phyloP scores from a whole-genome alignment of 495 filamentous ascomycete species.

The Hyaloscypha hepaticicola region DNA sequence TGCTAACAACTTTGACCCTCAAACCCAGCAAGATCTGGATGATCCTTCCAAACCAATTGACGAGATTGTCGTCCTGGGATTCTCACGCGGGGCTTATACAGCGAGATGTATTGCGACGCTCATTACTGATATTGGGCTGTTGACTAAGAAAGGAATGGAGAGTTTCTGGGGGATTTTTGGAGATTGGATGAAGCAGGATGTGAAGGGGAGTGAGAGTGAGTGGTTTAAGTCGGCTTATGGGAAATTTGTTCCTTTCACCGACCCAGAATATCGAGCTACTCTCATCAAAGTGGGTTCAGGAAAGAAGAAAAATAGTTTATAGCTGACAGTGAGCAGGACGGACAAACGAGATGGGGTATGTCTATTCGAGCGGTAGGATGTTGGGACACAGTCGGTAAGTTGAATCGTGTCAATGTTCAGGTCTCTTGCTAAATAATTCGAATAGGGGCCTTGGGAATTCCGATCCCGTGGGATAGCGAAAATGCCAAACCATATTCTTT shows the following conservation, averaged over 20 bases:
- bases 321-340: slow-evolving; percentile 12
- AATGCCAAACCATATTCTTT: slow-evolving; percentile 30
- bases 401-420: background rate
- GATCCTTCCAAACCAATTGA: slow-evolving; percentile 50
- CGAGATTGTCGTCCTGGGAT: slow-evolving; percentile 69
- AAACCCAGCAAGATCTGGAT: slow-evolving; percentile 12
- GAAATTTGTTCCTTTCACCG: slow-evolving; percentile 17
- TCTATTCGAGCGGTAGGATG: slow-evolving; percentile 47
- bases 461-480: slow-evolving; percentile 6
- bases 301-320: background rate
- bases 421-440: background rate
- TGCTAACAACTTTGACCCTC: slow-evolving; percentile 56
- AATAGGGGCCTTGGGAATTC: slow-evolving; percentile 29
- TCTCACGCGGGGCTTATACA: slow-evolving; percentile 73
- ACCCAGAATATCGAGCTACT: slow-evolving; percentile 14
- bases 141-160: slow-evolving; percentile 63
- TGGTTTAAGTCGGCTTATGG: slow-evolving; percentile 22
- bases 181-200: slow-evolving; percentile 57
- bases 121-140: slow-evolving; percentile 59
- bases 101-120: slow-evolving; percentile 63
- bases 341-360: slow-evolving; percentile 25
- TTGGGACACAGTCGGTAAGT: slow-evolving; percentile 55
- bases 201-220: slow-evolving; percentile 34
- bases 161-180: slow-evolving; percentile 63
- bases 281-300: slow-evolving; percentile 23